These are phyloP conservation scores for Cryptococcus floricola DNA, from an alignment of 1,284 basidiomycete species.

Conservation along the genomic window DNA sequence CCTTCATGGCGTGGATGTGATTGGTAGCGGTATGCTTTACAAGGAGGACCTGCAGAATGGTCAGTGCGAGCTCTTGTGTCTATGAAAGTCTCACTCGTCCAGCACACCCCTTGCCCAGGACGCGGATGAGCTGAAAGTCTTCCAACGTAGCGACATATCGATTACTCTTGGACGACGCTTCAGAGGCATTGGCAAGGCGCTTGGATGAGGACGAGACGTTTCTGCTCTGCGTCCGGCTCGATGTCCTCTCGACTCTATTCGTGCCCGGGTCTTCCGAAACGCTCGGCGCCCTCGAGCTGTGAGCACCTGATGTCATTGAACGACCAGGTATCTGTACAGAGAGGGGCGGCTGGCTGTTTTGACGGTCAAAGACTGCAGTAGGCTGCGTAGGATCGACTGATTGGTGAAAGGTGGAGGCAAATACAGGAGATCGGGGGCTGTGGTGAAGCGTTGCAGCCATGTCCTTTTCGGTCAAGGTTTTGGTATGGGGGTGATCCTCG, in stretches of 20 bases:
- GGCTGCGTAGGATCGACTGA: not conserved
- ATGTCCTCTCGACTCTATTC: not conserved
- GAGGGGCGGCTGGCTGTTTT: no score
- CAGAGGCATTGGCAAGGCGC: not conserved
- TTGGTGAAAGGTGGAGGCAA: not conserved
- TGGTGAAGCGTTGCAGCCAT: not conserved
- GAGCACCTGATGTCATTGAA: no score
- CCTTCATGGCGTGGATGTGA: conserved; percentile 85
- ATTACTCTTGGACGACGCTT: not conserved
- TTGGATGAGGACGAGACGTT: not conserved
- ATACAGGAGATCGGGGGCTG: not conserved
- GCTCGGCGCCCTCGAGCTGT: no score
- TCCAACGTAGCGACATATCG: conserved; percentile 59
- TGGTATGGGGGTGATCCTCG: no score
- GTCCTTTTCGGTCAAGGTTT: not conserved
- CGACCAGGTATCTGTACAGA: no score
- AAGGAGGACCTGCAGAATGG: conserved; percentile 60
- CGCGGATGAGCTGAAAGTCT: conserved; percentile 94
- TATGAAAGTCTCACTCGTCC: conserved; percentile 60
- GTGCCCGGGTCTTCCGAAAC: no score
- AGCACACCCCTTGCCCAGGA: conserved; percentile 92
- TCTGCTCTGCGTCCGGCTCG: not conserved
- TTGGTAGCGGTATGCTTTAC: conserved; percentile 70
- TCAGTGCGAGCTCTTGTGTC: not conserved
- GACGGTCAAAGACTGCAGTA: not conserved